Conservation (phyloP, 345 rosid species). For the Hypericum androsaemum region DNA sequence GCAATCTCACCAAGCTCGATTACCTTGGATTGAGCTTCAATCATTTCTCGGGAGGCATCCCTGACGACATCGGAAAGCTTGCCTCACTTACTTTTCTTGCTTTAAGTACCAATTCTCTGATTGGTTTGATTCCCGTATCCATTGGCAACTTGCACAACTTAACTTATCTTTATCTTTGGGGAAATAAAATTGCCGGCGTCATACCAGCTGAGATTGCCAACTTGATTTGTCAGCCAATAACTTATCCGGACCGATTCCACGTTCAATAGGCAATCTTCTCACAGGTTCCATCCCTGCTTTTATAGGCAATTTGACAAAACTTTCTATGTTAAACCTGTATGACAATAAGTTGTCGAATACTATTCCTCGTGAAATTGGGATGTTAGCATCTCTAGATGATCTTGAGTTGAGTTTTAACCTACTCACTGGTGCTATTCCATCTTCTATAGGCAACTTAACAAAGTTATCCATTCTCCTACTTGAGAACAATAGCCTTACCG, state of each 20-base stretch:
- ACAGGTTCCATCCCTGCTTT: conserved; percentile 1
- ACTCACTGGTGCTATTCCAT: conserved; percentile 1
- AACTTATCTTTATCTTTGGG: background rate
- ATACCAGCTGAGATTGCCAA: conserved; percentile 8
- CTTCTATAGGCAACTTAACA: background rate
- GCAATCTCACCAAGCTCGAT: conserved; percentile 14
- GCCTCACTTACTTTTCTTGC: background rate
- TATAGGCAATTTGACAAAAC: background rate
- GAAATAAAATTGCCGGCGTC: background rate
- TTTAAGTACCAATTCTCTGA: background rate
- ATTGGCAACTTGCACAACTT: background rate
- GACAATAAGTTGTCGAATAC: conserved; percentile 17
- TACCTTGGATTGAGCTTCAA: conserved; percentile 10
- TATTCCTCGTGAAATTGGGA: conserved; percentile 13
- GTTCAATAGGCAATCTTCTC: conserved; percentile 4
- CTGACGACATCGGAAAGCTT: conserved; percentile 2
- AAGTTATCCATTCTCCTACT: background rate
- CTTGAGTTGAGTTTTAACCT: conserved; percentile 10
- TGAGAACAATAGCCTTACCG: background rate
- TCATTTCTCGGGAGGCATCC: background rate
- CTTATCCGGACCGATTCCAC: background rate
- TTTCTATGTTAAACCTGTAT: background rate
- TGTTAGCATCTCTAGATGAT: background rate
- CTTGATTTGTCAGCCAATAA: background rate
- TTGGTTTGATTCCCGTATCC: conserved; percentile 6